These are phyloP conservation scores for Candida nitratophila DNA, from an alignment of 805 yeast species.

Conservation along the genomic window DNA sequence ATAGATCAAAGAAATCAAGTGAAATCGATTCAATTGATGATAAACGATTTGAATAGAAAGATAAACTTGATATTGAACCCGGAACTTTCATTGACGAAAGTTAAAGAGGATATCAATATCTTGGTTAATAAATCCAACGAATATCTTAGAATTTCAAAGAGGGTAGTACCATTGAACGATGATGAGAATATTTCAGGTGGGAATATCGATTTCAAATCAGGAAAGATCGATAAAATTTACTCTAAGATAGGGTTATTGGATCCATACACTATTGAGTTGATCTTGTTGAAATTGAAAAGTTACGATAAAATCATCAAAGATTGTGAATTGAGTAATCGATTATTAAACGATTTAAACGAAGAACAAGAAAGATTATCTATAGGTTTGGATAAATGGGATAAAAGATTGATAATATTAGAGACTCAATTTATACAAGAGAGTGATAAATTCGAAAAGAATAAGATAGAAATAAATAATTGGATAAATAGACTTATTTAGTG, in stretches of 20 bases:
- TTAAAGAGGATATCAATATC: conserved; percentile 8
- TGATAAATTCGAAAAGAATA: conserved; percentile 6
- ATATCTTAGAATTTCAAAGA: conserved; percentile 5
- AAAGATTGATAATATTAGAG: conserved; percentile 15
- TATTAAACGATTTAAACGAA: conserved; percentile 2
- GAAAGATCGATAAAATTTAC: neutral
- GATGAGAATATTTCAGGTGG: neutral
- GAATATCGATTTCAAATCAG: neutral
- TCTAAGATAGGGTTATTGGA: neutral
- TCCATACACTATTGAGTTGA: neutral
- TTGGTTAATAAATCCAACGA: conserved; percentile 6
- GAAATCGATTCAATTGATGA: conserved; percentile 14
- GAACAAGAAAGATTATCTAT: conserved; percentile 3
- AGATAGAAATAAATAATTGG: conserved; percentile 9
- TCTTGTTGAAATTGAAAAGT: conserved; percentile 7
- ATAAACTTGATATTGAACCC: conserved; percentile 14
- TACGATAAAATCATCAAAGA: conserved; percentile 2
- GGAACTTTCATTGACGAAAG: conserved; percentile 7
- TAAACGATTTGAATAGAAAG: conserved; percentile 20
- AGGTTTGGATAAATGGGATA: conserved; percentile 15
- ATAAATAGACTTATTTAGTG: conserved; percentile 47
- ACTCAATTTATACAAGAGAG: conserved; percentile 4
- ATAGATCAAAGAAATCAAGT: neutral
- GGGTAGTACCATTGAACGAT: neutral
- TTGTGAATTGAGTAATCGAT: neutral